These are phyloP conservation scores for Begonia masoniana DNA, from an alignment of 306 rosid genomes.

Conservation along the genomic window DNA sequence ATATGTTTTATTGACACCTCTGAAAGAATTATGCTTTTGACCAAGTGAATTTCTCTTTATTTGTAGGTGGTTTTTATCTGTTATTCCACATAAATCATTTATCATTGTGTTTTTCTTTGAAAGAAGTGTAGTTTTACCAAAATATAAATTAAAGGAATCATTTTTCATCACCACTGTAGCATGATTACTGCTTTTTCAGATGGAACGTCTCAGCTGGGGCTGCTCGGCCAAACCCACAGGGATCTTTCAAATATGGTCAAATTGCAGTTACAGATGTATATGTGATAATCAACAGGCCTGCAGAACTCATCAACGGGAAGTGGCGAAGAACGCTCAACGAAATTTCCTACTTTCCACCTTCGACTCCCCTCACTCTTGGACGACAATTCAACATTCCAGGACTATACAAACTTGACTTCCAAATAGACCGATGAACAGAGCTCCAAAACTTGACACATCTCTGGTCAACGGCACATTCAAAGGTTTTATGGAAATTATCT, in stretches of 20 bases:
- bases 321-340: conserved; percentile 62
- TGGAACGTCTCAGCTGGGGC: conserved; percentile 82
- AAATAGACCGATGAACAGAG: conserved; percentile 38
- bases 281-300: conserved; percentile 36
- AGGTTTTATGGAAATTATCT: conserved; percentile 75
- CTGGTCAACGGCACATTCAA: conserved; percentile 72
- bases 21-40: too few species aligned
- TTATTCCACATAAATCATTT: too few species aligned
- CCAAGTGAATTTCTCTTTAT: too few species aligned
- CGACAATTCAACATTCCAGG: conserved; percentile 51
- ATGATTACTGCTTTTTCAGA: conserved; percentile 15
- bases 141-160: too few species aligned
- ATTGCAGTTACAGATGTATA: conserved; percentile 69
- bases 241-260: conserved; percentile 69
- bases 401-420: conserved; percentile 75
- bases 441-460: conserved; percentile 49
- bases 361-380: conserved; percentile 68
- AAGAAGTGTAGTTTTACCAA: too few species aligned
- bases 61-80: too few species aligned
- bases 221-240: conserved; percentile 96
- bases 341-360: conserved; percentile 64
- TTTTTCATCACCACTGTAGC: too few species aligned
- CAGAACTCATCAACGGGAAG: conserved; percentile 32
- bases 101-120: too few species aligned
- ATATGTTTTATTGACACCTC: too few species aligned